A percentile compares a stretch with the other conserved stretches of the same genome.
These are phyloP conservation scores for Cryphonectria carpinicola DNA, from an alignment of 2,329 filamentous ascomycete species.

Conservation along the genomic window DNA sequence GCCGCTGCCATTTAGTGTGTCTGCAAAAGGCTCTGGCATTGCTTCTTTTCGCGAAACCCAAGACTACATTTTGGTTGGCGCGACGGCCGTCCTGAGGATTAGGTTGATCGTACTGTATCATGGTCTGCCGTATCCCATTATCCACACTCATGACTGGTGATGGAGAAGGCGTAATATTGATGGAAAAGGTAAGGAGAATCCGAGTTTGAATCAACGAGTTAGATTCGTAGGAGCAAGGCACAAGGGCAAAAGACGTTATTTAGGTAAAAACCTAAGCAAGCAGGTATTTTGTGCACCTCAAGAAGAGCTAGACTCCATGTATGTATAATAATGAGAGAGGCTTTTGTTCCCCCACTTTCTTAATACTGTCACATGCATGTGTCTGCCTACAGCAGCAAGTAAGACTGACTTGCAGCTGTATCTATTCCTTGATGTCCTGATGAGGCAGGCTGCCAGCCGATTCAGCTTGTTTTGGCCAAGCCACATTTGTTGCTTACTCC, in stretches of 20 bases:
- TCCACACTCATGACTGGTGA: background rate
- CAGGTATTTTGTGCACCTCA: too few species aligned
- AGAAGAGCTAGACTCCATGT: too few species aligned
- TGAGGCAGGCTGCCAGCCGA: background rate
- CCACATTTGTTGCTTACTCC: background rate
- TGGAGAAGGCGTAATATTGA: background rate
- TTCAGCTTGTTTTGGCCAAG: background rate
- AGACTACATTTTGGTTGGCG: background rate
- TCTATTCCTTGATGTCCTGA: background rate
- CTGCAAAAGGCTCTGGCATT: background rate
- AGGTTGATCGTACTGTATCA: background rate
- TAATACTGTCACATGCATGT: too few species aligned
- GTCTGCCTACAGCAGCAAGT: too few species aligned
- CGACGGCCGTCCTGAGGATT: background rate
- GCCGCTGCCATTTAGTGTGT: background rate
- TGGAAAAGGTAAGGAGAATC: background rate
- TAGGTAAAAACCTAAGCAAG: too few species aligned
- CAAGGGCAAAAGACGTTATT: too few species aligned
- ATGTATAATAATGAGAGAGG: too few species aligned
- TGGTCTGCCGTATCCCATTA: background rate
- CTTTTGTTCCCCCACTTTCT: too few species aligned
- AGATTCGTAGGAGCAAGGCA: background rate
- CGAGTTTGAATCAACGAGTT: background rate
- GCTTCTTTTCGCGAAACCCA: background rate
- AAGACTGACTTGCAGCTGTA: background rate